phyloP scores from a whole-genome alignment of 495 filamentous ascomycete genomes.

The Friedmanniomyces simplex region DNA sequence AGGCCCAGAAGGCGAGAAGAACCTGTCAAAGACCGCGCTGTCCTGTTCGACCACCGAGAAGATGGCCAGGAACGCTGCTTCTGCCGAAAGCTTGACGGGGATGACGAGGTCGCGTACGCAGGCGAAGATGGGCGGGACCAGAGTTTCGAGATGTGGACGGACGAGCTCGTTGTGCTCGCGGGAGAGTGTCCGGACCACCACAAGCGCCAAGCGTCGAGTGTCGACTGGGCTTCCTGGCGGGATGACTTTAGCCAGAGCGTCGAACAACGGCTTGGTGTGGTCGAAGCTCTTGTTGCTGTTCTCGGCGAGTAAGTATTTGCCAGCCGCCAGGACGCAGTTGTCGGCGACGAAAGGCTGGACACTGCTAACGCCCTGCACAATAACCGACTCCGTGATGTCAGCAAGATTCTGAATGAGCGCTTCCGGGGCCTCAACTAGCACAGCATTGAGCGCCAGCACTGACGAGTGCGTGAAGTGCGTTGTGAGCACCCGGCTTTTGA shows the following conservation, averaged over 20 bases:
- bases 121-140: constrained; percentile 78
- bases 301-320: constrained; percentile 76
- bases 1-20: constrained; percentile 47
- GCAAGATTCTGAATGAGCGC: constrained; percentile 53
- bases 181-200: constrained; percentile 74
- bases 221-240: constrained; percentile 66
- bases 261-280: constrained; percentile 64
- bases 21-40: constrained; percentile 81
- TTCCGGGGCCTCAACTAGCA: constrained; percentile 67
- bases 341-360: constrained; percentile 72
- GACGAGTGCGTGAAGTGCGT: constrained; percentile 56
- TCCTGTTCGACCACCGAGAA: constrained; percentile 86
- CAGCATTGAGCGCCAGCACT: constrained; percentile 75
- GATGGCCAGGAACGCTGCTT: constrained; percentile 89
- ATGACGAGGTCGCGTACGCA: constrained; percentile 89
- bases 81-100: constrained; percentile 87
- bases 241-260: constrained; percentile 61
- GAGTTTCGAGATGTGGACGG: constrained; percentile 62
- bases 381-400: constrained; percentile 59
- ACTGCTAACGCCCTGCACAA: constrained; percentile 69
- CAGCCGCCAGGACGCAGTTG: constrained; percentile 86
- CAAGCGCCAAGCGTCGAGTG: constrained; percentile 78
- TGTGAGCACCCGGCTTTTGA: constrained; percentile 74
- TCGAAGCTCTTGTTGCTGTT: constrained; percentile 50
- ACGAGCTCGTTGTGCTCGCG: constrained; percentile 65